Percentiles rank a stretch among this genome's conserved stretches.
Evolutionary conservation across 176 grass and related monocot genomes (phyloP).

Genomic region (Oryza rufipogon): DNA sequence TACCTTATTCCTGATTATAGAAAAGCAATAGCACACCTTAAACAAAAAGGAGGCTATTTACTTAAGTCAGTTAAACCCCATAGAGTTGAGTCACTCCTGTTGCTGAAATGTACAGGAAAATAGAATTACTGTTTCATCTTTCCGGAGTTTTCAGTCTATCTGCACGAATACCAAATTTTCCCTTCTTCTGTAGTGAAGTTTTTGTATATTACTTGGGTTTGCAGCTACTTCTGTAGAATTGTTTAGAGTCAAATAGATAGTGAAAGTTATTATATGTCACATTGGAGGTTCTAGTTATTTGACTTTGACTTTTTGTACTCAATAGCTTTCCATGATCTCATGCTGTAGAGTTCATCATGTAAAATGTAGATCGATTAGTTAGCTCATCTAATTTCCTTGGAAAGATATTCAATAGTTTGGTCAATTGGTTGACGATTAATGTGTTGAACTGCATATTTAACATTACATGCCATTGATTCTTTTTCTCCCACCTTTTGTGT

Average conservation of each 20-base stretch:
- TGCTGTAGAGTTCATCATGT: constrained; percentile 37
- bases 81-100: constrained; percentile 20
- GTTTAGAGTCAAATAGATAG: not conserved
- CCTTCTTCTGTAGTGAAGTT: not conserved
- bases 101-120: constrained; percentile 16
- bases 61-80: not conserved
- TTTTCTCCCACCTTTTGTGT: constrained; percentile 28
- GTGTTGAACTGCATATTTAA: not conserved
- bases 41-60: not conserved
- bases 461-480: constrained; percentile 13
- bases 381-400: constrained; percentile 4
- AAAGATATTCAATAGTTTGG: constrained; percentile 10
- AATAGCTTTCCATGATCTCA: constrained; percentile 9
- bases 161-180: not conserved
- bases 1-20: constrained; percentile 3
- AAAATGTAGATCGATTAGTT: not conserved
- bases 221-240: not conserved
- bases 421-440: not conserved
- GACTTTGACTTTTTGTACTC: not conserved
- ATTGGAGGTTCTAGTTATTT: not conserved
- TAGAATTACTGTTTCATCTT: not conserved
- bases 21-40: constrained; percentile 5
- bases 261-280: not conserved
- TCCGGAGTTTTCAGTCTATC: not conserved
- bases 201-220: not conserved